phyloP scores from a whole-genome alignment of 1,284 basidiomycete species.

The Phlebopus sp. region DNA sequence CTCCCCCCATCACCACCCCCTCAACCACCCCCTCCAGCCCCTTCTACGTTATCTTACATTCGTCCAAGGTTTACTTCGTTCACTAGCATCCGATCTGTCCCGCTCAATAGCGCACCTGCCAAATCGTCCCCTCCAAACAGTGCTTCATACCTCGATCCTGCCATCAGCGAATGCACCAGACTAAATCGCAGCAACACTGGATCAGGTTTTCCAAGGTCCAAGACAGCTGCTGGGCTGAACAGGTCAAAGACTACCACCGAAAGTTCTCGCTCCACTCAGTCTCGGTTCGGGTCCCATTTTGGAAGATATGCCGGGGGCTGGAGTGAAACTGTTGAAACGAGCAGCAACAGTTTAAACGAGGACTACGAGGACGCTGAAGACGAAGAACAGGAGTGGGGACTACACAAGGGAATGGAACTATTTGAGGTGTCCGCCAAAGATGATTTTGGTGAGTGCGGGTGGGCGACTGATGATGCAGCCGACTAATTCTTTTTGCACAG shows the following conservation, averaged over 20 bases:
- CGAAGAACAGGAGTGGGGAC: conserved; percentile 71
- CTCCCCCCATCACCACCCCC: conserved; percentile 60
- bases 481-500: conserved; percentile 37
- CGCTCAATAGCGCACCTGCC: conserved; percentile 36
- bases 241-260: conserved; percentile 47
- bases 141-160: conserved; percentile 52
- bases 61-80: conserved; percentile 84
- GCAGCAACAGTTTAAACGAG: conserved; percentile 64
- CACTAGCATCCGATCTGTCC: conserved; percentile 65
- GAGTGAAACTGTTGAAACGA: conserved; percentile 55
- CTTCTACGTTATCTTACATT: conserved; percentile 76
- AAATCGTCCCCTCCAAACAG: conserved; percentile 46
- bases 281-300: conserved; percentile 55
- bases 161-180: conserved; percentile 38
- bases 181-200: conserved; percentile 49
- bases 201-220: conserved; percentile 39
- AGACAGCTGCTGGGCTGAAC: conserved; percentile 33
- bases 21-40: conserved; percentile 53
- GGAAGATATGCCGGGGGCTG: conserved; percentile 47
- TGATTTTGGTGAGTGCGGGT: conserved; percentile 56
- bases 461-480: conserved; percentile 2
- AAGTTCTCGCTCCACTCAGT: conserved; percentile 43
- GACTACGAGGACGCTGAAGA: conserved; percentile 56
- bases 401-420: conserved; percentile 76
- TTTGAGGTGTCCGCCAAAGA: conserved; percentile 87